phyloP scores from a whole-genome alignment of 1,139 yeast species.

The Suhomyces choctaworum region DNA sequence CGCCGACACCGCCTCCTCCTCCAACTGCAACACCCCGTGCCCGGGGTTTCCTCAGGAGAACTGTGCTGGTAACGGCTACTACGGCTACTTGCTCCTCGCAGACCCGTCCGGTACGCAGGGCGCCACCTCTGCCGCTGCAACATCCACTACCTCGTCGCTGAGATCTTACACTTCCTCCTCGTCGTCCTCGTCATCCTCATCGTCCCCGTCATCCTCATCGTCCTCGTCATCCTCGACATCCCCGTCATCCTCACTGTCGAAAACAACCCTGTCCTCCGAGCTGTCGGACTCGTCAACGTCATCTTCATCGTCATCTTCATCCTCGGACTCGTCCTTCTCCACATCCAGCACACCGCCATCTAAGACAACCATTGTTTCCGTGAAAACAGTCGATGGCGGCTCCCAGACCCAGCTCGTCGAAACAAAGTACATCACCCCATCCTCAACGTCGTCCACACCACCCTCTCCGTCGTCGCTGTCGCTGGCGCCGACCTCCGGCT shows the following conservation, averaged over 20 bases:
- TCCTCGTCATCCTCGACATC: background rate
- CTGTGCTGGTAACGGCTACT: conserved; percentile 37
- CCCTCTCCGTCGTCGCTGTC: conserved; percentile 5
- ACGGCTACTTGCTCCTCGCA: conserved; percentile 37
- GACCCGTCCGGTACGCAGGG: conserved; percentile 15
- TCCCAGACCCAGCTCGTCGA: conserved; percentile 21
- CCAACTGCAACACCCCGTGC: conserved; percentile 49
- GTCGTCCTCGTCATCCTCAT: conserved; percentile 5
- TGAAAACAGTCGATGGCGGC: conserved; percentile 28
- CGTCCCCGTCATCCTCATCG: conserved; percentile 5
- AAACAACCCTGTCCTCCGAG: conserved; percentile 7
- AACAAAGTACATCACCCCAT: conserved; percentile 25
- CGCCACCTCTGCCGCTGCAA: conserved; percentile 13
- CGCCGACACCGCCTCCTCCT: conserved; percentile 28
- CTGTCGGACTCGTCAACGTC: conserved; percentile 19
- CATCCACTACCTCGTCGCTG: conserved; percentile 12
- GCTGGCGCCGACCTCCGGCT: conserved; percentile 9
- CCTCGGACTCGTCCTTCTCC: conserved; percentile 20
- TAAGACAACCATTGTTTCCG: conserved; percentile 24
- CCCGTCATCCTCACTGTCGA: conserved; percentile 9
- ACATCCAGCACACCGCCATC: conserved; percentile 18
- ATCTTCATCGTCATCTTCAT: conserved; percentile 3
- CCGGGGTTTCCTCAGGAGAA: conserved; percentile 46
- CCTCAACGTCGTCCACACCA: conserved; percentile 12
- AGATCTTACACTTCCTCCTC: conserved; percentile 9